phyloP scores from a whole-genome alignment of 108 stramenopile genomes.

The Fragilaria radians region DNA sequence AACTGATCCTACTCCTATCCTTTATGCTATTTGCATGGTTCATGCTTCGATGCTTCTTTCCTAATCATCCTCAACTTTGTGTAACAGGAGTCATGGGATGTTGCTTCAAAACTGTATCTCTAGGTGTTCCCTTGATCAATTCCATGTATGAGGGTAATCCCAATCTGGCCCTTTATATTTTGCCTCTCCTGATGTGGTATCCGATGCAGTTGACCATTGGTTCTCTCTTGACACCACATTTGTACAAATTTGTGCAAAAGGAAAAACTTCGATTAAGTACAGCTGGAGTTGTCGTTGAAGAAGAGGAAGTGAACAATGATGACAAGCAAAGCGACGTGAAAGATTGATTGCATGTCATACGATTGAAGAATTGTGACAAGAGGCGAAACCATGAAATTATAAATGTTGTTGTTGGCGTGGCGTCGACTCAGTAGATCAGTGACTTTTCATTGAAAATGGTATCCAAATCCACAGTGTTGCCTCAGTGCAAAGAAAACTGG shows the following conservation, averaged over 20 bases:
- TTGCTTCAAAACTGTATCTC: slow-evolving; percentile 63
- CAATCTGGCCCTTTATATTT: slow-evolving; percentile 41
- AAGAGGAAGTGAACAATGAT: too few species aligned
- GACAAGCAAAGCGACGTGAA: too few species aligned
- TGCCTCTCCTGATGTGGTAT: slow-evolving; percentile 72
- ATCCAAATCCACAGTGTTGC: too few species aligned
- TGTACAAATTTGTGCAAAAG: slow-evolving; percentile 36
- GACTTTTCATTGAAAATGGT: too few species aligned
- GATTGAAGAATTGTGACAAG: too few species aligned
- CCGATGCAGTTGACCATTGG: slow-evolving; percentile 63
- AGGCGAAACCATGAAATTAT: too few species aligned
- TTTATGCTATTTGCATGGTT: slow-evolving; percentile 50
- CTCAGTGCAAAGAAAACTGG: too few species aligned
- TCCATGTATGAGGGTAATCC: slow-evolving; percentile 49
- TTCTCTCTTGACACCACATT: slow-evolving; percentile 31
- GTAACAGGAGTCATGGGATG: slow-evolving; percentile 65
- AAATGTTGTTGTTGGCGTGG: too few species aligned
- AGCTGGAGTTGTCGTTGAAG: not conserved
- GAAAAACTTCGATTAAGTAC: slow-evolving; percentile 25
- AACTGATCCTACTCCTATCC: slow-evolving; percentile 23
- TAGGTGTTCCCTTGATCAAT: slow-evolving; percentile 70
- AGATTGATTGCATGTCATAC: too few species aligned
- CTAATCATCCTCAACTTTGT: slow-evolving; percentile 30
- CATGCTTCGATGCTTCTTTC: slow-evolving; percentile 28
- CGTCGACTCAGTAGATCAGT: too few species aligned